These are phyloP conservation scores for Collybia nuda DNA, from an alignment of 768 basidiomycete genomes.

Conservation along the genomic window DNA sequence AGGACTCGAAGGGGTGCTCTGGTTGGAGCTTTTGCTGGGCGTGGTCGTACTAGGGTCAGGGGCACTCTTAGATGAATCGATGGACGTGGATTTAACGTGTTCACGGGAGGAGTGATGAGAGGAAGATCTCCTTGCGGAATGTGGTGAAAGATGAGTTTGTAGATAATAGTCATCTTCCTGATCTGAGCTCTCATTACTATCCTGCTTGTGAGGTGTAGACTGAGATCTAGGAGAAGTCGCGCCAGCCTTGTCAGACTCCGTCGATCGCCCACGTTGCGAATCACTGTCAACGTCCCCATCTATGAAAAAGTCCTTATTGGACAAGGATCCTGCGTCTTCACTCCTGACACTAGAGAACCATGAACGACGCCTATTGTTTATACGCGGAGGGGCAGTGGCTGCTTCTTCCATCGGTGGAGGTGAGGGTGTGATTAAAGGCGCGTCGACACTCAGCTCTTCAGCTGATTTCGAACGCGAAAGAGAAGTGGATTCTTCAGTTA, in stretches of 20 bases:
- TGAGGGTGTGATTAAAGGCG: conserved; percentile 7
- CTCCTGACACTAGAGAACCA: conserved; percentile 55
- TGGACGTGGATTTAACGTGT: conserved; percentile 22
- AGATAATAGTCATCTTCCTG: conserved; percentile 12
- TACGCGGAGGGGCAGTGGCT: conserved; percentile 17
- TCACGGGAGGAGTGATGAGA: conserved; percentile 47
- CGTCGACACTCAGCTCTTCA: conserved; percentile 15
- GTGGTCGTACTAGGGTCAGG: conserved; percentile 24
- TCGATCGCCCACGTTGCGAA: conserved; percentile 35
- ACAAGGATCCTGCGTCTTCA: conserved; percentile 28
- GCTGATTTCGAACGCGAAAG: conserved; percentile 13
- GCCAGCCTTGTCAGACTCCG: conserved; percentile 25
- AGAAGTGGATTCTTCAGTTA: conserved; percentile 4
- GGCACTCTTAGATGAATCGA: conserved; percentile 16
- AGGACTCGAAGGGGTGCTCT: conserved; percentile 42
- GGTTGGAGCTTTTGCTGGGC: conserved; percentile 32
- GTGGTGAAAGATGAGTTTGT: conserved; percentile 11
- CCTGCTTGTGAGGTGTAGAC: conserved; percentile 28
- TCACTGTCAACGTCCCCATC: conserved; percentile 22
- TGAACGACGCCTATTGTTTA: conserved; percentile 45
- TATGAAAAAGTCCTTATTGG: conserved; percentile 18
- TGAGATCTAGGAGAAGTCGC: conserved; percentile 25
- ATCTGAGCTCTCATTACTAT: conserved; percentile 14
- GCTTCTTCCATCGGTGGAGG: conserved; percentile 10
- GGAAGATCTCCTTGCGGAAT: conserved; percentile 35